Conservation (phyloP, 176 grass and related monocot species). For the Eragrostis nindensis region DNA sequence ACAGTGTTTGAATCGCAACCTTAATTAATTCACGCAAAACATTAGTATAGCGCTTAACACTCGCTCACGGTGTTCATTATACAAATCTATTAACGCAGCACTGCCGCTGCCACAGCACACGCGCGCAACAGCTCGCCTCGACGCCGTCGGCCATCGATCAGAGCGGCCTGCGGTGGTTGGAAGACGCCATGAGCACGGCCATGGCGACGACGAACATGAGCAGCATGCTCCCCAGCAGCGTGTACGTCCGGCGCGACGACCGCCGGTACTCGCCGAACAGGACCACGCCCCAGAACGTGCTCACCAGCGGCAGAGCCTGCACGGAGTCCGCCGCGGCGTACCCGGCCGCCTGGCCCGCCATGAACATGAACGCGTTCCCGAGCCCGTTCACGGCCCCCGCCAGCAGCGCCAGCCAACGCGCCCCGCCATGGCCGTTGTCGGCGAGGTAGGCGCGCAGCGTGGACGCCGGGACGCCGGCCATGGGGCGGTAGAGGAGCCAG, state of each 20-base stretch:
- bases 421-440: slow-evolving; percentile 46
- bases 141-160: neutral
- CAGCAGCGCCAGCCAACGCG: slow-evolving; percentile 59
- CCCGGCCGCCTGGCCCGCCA: slow-evolving; percentile 92
- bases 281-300: slow-evolving; percentile 73
- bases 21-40: too few relatives aligned
- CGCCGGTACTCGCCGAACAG: slow-evolving; percentile 70
- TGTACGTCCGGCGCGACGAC: slow-evolving; percentile 66
- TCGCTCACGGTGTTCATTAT: neutral
- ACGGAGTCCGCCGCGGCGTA: slow-evolving; percentile 94
- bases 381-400: slow-evolving; percentile 77
- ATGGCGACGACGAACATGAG: slow-evolving; percentile 89
- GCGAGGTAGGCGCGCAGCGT: slow-evolving; percentile 59
- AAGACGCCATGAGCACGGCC: slow-evolving; percentile 81
- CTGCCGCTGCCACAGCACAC: too few relatives aligned
- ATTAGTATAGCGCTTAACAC: neutral
- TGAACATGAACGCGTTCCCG: slow-evolving; percentile 90
- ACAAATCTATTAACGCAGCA: neutral
- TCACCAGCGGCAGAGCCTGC: slow-evolving; percentile 79
- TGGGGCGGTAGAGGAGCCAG: slow-evolving; percentile 75
- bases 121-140: too few relatives aligned
- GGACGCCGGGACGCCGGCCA: slow-evolving; percentile 68
- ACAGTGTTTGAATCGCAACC: neutral
- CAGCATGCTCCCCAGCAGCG: slow-evolving; percentile 75
- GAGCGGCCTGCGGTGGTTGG: slow-evolving; percentile 61